A percentile compares a stretch with the other conserved stretches of the same genome.
phyloP scores from a whole-genome alignment of 169 alveolate genomes.

The Plasmodium ovale region DNA sequence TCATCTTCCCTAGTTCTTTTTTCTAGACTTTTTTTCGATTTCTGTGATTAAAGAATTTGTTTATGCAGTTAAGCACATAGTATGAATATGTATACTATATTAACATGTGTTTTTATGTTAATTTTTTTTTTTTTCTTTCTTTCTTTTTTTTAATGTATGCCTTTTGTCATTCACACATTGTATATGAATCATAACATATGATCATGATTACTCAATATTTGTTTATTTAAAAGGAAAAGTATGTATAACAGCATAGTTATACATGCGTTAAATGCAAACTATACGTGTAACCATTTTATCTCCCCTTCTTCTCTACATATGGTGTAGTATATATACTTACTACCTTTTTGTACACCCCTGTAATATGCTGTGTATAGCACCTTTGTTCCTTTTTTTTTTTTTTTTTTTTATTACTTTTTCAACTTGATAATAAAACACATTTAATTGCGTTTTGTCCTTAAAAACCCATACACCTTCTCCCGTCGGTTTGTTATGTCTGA shows the following conservation, averaged over 20 bases:
- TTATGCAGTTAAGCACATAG: no score
- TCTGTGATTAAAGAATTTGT: slow-evolving; percentile 44
- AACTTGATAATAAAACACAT: slow-evolving; percentile 42
- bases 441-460: slow-evolving; percentile 45
- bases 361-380: no score
- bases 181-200: no score
- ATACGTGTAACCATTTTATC: neutral
- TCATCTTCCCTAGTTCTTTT: neutral
- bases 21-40: slow-evolving; percentile 21
- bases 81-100: slow-evolving; percentile 7
- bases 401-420: slow-evolving; percentile 14
- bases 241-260: slow-evolving; percentile 4
- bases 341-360: neutral
- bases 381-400: neutral
- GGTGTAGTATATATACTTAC: neutral
- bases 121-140: slow-evolving; percentile 12
- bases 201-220: no score
- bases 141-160: neutral
- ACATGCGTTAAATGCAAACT: neutral
- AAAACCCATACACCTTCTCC: slow-evolving; percentile 63
- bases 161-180: neutral
- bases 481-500: slow-evolving; percentile 25
- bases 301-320: no score
- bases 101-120: neutral
- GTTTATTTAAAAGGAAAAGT: neutral